Base-by-base conservation (phyloP, 169 alveolate genomes). In the Fabrea salina region DNA sequence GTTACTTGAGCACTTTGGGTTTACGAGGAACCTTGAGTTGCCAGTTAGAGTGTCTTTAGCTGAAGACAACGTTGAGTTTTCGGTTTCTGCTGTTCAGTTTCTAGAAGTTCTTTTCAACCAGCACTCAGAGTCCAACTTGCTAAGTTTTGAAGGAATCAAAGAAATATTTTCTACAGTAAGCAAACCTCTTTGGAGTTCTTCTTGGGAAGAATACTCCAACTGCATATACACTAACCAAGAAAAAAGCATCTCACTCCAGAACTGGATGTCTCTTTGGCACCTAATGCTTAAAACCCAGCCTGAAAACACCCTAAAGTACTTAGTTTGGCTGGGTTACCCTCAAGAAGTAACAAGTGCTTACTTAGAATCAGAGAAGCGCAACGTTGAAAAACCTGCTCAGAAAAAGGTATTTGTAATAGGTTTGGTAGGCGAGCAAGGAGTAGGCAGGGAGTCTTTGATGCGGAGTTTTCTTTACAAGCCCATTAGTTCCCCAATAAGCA, bases 81-180 rank as follows among this genome's bases (percentile, higher is more conserved):
- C 64, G 0, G n/a, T 19, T 11, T 11, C 13, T 43, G 13, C 64
- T 0, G 16, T 68, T 68, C 32, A 47, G 25, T 68, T 68, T 33
- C 35, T 68, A 19, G 59, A 11, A n/a, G 40, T 7, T n/a, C 8
- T 68, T n/a, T 68, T 68, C 39, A 68, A 68, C n/a, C 27, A 44
- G 35, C 30, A 68, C 37, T 13, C 64, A 16, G 11, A 11, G 19
- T 19, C 40, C 44, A n/a, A 19, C 8, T 11, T 68, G 19, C 33
- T 68, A n/a, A 68, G 30, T 40, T 7, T 8, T 16, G 59, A 19
- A 27, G 57, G 61, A 11, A 22, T 68, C 2, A 13, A 16, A 16
- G 64, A 43, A 44, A 68, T 68, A 8, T 68, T 16, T 44, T 40
- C 57, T 19, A 68, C 78, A n/a, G 35, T 68, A n/a, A 47, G 1